phyloP scores from a whole-genome alignment of 176 grass and related monocot genomes.

The Musa beccarii region DNA sequence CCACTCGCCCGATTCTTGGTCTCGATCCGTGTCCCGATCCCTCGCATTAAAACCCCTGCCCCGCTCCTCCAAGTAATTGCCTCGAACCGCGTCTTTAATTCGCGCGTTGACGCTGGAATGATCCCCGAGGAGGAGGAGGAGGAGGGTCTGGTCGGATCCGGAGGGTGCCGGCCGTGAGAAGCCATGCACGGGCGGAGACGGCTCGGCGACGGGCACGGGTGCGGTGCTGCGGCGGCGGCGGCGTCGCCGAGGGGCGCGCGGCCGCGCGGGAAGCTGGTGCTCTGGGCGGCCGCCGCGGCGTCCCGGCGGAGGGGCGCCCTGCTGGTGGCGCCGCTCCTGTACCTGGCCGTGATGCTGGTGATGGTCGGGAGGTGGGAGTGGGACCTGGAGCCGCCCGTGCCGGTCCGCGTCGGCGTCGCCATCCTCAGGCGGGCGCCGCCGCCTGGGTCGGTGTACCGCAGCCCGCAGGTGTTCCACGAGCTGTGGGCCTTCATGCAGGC shows the following conservation, averaged over 20 bases:
- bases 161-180: neutral
- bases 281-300: neutral
- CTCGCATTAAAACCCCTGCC: neutral
- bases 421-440: conserved; percentile 22
- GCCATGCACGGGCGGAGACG: conserved; percentile 11
- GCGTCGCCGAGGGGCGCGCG: neutral
- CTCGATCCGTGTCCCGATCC: neutral
- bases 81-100: neutral
- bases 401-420: conserved; percentile 25
- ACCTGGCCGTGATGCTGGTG: conserved; percentile 35
- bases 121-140: neutral
- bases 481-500: conserved; percentile 61
- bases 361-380: conserved; percentile 22
- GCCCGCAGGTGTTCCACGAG: conserved; percentile 61
- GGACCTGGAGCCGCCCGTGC: conserved; percentile 10
- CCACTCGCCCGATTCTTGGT: neutral
- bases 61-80: neutral
- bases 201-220: conserved; percentile 14
- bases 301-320: conserved; percentile 33
- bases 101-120: neutral
- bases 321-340: conserved; percentile 47
- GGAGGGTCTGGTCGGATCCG: conserved; percentile 1
- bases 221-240: no score
- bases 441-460: conserved; percentile 72
- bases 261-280: conserved; percentile 16